Evolutionary conservation across 805 yeast genomes (phyloP).

Genomic region (Wickerhamomyces hampshirensis): DNA sequence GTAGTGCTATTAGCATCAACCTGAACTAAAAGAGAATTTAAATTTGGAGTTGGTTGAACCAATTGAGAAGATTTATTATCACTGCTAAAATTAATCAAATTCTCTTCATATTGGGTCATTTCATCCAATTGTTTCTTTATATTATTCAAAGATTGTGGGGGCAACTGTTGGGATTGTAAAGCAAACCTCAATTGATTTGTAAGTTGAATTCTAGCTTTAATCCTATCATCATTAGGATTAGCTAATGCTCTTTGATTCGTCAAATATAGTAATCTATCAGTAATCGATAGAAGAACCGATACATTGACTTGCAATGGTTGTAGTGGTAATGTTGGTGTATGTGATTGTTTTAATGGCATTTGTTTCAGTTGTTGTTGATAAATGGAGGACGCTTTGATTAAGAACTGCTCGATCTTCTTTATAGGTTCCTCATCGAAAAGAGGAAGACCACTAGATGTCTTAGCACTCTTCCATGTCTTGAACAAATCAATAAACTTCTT

Average conservation of each 20-base stretch:
- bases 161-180: slow-evolving; percentile 28
- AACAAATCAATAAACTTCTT: slow-evolving; percentile 70
- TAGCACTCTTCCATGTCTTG: slow-evolving; percentile 81
- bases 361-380: slow-evolving; percentile 25
- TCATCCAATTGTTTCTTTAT: slow-evolving; percentile 35
- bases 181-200: slow-evolving; percentile 32
- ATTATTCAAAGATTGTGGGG: slow-evolving; percentile 27
- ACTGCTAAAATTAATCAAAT: slow-evolving; percentile 26
- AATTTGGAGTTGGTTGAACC: slow-evolving; percentile 13
- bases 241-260: slow-evolving; percentile 28
- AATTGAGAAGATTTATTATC: slow-evolving; percentile 11
- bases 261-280: slow-evolving; percentile 31
- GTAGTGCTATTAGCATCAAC: no score
- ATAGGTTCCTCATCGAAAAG: slow-evolving; percentile 70
- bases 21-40: slow-evolving; percentile 3
- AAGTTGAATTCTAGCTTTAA: slow-evolving; percentile 28
- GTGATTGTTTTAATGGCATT: slow-evolving; percentile 11
- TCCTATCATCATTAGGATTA: slow-evolving; percentile 27
- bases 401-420: slow-evolving; percentile 67
- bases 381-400: slow-evolving; percentile 53
- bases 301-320: slow-evolving; percentile 23
- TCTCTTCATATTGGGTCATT: slow-evolving; percentile 34
- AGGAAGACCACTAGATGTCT: slow-evolving; percentile 55
- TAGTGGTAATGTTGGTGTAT: slow-evolving; percentile 25
- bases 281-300: slow-evolving; percentile 26